A percentile compares a stretch with the other conserved stretches of the same genome.
These are phyloP conservation scores for Xylaria sp. DNA, from an alignment of 2,329 filamentous ascomycete species.

Conservation along the genomic window DNA sequence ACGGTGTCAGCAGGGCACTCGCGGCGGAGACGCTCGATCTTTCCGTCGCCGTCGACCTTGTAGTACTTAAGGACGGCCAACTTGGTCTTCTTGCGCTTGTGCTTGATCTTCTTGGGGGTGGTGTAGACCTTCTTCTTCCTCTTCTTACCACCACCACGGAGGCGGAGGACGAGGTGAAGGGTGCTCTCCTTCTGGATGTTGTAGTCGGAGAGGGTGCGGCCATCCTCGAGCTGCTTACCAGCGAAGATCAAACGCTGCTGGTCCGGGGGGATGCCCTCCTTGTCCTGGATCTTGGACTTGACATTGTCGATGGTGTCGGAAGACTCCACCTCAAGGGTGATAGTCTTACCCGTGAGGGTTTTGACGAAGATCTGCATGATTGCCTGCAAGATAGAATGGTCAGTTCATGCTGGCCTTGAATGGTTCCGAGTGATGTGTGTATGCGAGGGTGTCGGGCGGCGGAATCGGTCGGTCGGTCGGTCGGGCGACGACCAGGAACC, in stretches of 20 bases:
- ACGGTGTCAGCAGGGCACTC: constrained; percentile 93
- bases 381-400: constrained; percentile 42
- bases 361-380: constrained; percentile 75
- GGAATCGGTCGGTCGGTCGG: background rate
- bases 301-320: constrained; percentile 99
- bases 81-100: constrained; percentile 99
- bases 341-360: constrained; percentile 98
- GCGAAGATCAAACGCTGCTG: constrained; percentile 99
- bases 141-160: constrained; percentile 99
- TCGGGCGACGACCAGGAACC: background rate
- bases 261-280: constrained; percentile 98
- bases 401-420: constrained; percentile 14
- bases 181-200: constrained; percentile 99
- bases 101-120: constrained; percentile 99
- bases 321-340: constrained; percentile 99
- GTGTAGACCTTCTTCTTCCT: constrained; percentile 99
- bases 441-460: background rate
- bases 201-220: constrained; percentile 98
- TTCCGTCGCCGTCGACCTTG: constrained; percentile 99
- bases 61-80: constrained; percentile 99
- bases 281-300: constrained; percentile 98
- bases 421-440: background rate
- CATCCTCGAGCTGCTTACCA: constrained; percentile 99
- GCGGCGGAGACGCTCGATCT: constrained; percentile 98
- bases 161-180: constrained; percentile 94